These are phyloP conservation scores for Ceratocystis smalleyi DNA, from an alignment of 2,329 filamentous ascomycete species.

Conservation along the genomic window DNA sequence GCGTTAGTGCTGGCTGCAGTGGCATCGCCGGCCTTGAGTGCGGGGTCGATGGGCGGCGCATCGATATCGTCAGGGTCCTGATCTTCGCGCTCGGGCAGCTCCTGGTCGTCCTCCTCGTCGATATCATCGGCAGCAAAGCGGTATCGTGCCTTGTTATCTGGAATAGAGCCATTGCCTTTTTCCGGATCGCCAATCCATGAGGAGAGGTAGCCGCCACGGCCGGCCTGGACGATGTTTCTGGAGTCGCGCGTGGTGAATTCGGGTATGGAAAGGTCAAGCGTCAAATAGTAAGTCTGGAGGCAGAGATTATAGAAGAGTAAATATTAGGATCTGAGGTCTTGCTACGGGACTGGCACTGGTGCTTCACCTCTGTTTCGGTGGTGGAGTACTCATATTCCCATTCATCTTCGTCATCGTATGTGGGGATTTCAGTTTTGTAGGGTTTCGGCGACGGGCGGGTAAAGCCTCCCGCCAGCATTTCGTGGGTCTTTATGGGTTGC, in stretches of 20 bases:
- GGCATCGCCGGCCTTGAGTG: not conserved
- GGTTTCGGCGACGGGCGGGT: constrained; percentile 6
- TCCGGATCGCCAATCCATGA: constrained; percentile 21
- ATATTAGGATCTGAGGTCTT: not conserved
- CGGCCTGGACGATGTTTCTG: constrained; percentile 15
- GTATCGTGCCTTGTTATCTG: constrained; percentile 12
- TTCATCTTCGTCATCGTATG: constrained; percentile 36
- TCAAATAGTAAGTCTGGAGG: constrained; percentile 45
- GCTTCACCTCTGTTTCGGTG: constrained; percentile 43
- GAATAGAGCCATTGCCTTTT: not conserved
- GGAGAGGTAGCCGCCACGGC: constrained; percentile 19
- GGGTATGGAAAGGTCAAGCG: constrained; percentile 45
- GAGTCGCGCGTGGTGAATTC: constrained; percentile 29
- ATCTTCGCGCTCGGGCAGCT: constrained; percentile 25
- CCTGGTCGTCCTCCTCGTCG: constrained; percentile 23
- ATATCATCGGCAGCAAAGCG: constrained; percentile 19
- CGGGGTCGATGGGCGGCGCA: not conserved
- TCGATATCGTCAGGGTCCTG: constrained; percentile 19
- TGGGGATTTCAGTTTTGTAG: constrained; percentile 12
- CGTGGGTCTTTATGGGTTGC: constrained; percentile 10
- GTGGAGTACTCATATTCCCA: constrained; percentile 54
- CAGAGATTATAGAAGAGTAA: not conserved
- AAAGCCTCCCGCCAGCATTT: constrained; percentile 13
- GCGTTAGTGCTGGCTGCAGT: not conserved
- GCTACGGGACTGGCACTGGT: not conserved